A percentile compares a stretch with the other conserved stretches of the same genome.
phyloP scores from a whole-genome alignment of 2,329 filamentous ascomycete species.

The Acephala macrosclerotiorum region DNA sequence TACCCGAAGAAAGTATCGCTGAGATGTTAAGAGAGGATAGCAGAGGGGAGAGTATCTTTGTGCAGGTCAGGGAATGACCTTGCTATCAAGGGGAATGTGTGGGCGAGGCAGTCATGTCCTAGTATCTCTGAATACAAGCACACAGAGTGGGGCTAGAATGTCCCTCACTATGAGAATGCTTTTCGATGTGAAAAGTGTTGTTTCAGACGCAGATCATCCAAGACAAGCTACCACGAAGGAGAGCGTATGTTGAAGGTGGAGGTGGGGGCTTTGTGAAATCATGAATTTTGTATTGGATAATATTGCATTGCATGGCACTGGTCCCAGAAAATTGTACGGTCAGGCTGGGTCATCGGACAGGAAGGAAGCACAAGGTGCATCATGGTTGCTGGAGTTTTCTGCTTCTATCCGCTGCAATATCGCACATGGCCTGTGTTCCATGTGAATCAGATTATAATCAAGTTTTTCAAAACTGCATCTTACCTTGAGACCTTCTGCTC shows the following conservation, averaged over 20 bases:
- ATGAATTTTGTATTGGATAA: constrained; percentile 23
- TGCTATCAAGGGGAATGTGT: neutral
- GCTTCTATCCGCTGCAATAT: constrained; percentile 84
- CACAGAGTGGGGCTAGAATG: no score
- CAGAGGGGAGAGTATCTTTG: constrained; percentile 39
- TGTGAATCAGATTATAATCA: constrained; percentile 27
- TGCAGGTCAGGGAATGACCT: constrained; percentile 41
- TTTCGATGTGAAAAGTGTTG: no score
- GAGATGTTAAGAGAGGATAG: constrained; percentile 42
- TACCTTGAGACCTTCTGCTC: constrained; percentile 78
- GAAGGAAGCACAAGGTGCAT: constrained; percentile 6
- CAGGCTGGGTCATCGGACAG: constrained; percentile 9
- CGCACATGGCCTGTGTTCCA: constrained; percentile 75
- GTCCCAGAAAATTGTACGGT: constrained; percentile 20
- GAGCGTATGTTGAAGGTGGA: no score
- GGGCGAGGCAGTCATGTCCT: no score
- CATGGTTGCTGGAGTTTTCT: constrained; percentile 33
- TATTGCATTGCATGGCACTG: constrained; percentile 25
- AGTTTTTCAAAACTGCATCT: constrained; percentile 11
- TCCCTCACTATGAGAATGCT: no score
- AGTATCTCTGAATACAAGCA: no score
- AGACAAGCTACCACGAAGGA: no score
- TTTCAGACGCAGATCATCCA: no score
- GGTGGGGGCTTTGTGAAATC: neutral
- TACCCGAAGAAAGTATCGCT: constrained; percentile 40